Evolutionary conservation across 1,284 basidiomycete genomes (phyloP).

Genomic region (Inonotus obliquus): DNA sequence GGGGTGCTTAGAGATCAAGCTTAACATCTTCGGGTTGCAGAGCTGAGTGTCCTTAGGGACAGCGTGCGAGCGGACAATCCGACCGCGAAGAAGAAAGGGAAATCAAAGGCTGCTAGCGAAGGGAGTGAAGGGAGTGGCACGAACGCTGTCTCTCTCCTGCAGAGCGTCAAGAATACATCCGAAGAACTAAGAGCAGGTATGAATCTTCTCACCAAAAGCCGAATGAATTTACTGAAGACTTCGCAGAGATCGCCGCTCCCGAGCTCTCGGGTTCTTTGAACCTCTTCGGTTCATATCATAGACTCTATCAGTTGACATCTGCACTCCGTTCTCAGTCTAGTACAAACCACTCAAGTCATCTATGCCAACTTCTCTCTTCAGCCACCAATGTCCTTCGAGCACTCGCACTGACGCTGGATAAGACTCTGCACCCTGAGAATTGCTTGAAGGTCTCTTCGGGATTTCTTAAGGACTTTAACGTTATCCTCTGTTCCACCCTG

Average conservation of each 20-base stretch:
- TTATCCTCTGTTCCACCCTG: conserved; percentile 3
- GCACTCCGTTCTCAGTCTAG: neutral
- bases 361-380: neutral
- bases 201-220: neutral
- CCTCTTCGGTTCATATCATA: conserved; percentile 7
- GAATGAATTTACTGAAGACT: neutral
- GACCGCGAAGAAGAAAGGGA: conserved; percentile 11
- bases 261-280: conserved; percentile 4
- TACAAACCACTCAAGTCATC: neutral
- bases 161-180: neutral
- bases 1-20: neutral
- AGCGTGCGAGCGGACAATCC: neutral
- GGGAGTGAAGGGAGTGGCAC: neutral
- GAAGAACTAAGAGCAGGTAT: neutral
- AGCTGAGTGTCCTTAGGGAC: neutral
- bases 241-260: neutral
- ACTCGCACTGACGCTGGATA: neutral
- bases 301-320: neutral
- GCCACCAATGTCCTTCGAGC: conserved; percentile 3
- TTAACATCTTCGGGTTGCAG: neutral
- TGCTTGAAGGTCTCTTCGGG: neutral
- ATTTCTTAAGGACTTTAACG: neutral
- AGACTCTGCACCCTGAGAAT: neutral
- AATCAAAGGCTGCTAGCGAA: neutral
- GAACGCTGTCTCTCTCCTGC: neutral